Evolutionary conservation across 192 early-diverging fungal genomes (phyloP).

Genomic region (Entomortierella chlamydospora): DNA sequence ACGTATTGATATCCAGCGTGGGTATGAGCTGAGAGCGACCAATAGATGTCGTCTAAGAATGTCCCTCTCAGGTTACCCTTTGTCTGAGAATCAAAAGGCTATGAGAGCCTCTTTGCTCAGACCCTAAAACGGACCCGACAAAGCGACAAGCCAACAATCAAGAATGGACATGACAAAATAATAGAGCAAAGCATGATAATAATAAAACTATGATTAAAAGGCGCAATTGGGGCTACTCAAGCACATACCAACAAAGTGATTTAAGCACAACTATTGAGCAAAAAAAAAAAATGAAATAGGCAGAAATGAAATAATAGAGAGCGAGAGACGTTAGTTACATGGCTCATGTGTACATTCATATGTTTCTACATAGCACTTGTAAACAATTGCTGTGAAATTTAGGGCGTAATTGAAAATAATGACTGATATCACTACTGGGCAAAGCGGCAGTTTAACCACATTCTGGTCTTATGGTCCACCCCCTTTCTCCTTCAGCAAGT

Average conservation of each 20-base stretch:
- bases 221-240: slow-evolving; percentile 2
- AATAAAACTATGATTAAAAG: background rate
- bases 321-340: slow-evolving; percentile 8
- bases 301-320: slow-evolving; percentile 7
- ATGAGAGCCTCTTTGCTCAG: slow-evolving; percentile 27
- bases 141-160: slow-evolving; percentile 2
- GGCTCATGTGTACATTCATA: slow-evolving; percentile 9
- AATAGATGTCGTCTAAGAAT: background rate
- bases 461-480: no score
- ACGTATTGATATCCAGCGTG: background rate
- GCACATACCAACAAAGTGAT: slow-evolving; percentile 57
- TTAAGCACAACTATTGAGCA: slow-evolving; percentile 51
- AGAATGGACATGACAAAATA: background rate
- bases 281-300: background rate
- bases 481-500: background rate
- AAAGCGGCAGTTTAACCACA: background rate
- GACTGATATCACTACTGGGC: background rate
- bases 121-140: slow-evolving; percentile 12
- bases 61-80: background rate
- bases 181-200: slow-evolving; percentile 8
- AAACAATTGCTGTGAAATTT: background rate
- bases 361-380: background rate
- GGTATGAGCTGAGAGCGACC: background rate
- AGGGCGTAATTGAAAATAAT: background rate
- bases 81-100: slow-evolving; percentile 14